Evolutionary conservation across 164 flowering plant species (phyloP), one percentile per base, ranked within the genome.

Genomic region (Euptelea pleiosperma): DNA sequence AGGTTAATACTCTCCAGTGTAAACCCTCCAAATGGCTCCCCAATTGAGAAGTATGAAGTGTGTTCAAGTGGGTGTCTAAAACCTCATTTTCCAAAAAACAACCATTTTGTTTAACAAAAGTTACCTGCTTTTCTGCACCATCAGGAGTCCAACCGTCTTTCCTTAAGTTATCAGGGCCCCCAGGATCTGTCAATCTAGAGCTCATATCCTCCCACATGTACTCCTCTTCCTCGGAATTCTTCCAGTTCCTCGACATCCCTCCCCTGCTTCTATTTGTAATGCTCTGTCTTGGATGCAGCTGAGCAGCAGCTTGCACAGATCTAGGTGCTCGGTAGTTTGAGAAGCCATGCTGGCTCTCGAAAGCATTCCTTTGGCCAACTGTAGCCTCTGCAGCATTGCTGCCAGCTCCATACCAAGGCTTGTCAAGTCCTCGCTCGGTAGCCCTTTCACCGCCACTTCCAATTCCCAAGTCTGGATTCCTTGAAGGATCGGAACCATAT

Each of bases 191-290:
- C n/a, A 72, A 54, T 55, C 82, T 77, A 30, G 91, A 70, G 58
- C 73, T 80, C 76, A 79, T 72, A 53, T 84, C 85, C 63, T 84
- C 89, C 98, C 98, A 89, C 69, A 70, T 70, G 71, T 70, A 92
- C 77, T 92, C 96, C 61, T 91, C 98, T 70, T 91, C 98, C 66
- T 89, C 98, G 26, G 95, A 85, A 63, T 85, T 85, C 62, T 87
- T 83, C 98, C 96, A 89, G 80, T 73, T 89, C 62, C 62, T 60
- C 55, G 77, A 62, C 50, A 71, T 54, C 41, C 65, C 83, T 55
- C 67, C 60, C 37, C 72, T 68, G 65, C 68, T 72, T 57, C 64
- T 72, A 47, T 57, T 55, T 22, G 62, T 62, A 63, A 51, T 33
- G 34, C 40, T 60, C 26, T 60, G 68, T 42, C 67, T 35, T 21